Evolutionary conservation across 2,329 filamentous ascomycete genomes (phyloP).

Genomic region (Berkeleyomyces basicola): DNA sequence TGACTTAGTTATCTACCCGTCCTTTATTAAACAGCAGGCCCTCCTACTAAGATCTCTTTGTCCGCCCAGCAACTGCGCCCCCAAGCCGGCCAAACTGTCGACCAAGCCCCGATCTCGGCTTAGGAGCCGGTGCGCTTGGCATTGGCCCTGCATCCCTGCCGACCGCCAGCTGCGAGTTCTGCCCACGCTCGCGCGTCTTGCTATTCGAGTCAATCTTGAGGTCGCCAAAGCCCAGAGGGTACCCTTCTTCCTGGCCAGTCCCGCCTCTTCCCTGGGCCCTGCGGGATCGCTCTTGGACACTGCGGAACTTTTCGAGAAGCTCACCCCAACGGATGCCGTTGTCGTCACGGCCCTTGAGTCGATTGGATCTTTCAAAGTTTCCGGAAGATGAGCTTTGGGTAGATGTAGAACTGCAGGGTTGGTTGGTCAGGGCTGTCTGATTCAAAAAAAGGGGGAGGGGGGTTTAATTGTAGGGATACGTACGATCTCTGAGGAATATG

Average conservation of each 20-base stretch:
- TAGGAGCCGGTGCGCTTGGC: conserved; percentile 31
- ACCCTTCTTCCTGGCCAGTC: conserved; percentile 33
- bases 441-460: neutral
- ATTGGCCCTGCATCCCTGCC: conserved; percentile 31
- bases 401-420: conserved; percentile 21
- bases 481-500: conserved; percentile 69
- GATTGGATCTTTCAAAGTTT: conserved; percentile 54
- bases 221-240: conserved; percentile 28
- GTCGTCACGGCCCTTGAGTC: conserved; percentile 70
- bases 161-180: conserved; percentile 29
- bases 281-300: conserved; percentile 72
- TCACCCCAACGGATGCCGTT: conserved; percentile 80
- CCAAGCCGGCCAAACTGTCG: conserved; percentile 54
- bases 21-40: too few species aligned
- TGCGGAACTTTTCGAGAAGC: conserved; percentile 83
- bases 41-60: conserved; percentile 29
- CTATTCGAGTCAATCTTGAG: conserved; percentile 26
- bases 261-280: conserved; percentile 45
- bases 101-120: conserved; percentile 43
- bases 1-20: too few species aligned
- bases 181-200: conserved; percentile 24
- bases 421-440: neutral
- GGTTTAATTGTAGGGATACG: conserved; percentile 22
- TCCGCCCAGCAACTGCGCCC: conserved; percentile 51
- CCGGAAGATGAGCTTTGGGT: conserved; percentile 41